Evolutionary conservation across 306 rosid genomes (phyloP).

Genomic region (Arachis hypogaea): DNA sequence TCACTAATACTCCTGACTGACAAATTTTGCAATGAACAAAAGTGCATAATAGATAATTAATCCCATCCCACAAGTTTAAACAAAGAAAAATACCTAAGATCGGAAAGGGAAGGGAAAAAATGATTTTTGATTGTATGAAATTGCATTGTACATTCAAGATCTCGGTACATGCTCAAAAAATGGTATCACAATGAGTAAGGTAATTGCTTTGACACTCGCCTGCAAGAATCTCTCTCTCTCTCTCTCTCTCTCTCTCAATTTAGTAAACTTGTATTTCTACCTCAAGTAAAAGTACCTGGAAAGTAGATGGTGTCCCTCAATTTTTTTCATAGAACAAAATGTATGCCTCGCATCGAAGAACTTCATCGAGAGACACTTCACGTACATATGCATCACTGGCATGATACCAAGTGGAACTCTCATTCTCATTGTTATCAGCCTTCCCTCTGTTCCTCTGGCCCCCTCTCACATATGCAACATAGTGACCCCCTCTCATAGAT

Average conservation of each 20-base stretch:
- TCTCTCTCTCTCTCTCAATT: constrained; percentile 24
- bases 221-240: constrained; percentile 34
- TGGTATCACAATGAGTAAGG: constrained; percentile 57
- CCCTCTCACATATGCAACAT: constrained; percentile 88
- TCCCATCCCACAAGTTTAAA: constrained; percentile 16
- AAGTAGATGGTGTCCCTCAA: constrained; percentile 42
- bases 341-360: constrained; percentile 86
- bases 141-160: constrained; percentile 50
- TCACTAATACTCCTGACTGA: not conserved
- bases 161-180: constrained; percentile 60
- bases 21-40: not conserved
- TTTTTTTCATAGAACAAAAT: constrained; percentile 79
- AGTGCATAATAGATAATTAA: not conserved
- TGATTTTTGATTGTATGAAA: constrained; percentile 44
- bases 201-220: constrained; percentile 53
- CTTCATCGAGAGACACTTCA: constrained; percentile 67
- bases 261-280: constrained; percentile 40
- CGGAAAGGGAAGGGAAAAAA: constrained; percentile 27
- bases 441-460: constrained; percentile 58
- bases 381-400: constrained; percentile 76
- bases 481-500: constrained; percentile 92
- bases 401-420: constrained; percentile 69
- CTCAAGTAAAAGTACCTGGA: constrained; percentile 28
- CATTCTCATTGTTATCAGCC: constrained; percentile 42
- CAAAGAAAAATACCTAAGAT: not conserved